Percentiles rank a stretch among this genome's conserved stretches.
Evolutionary conservation across 2,329 filamentous ascomycete species (phyloP).

Genomic region (Fusarium agapanthi): DNA sequence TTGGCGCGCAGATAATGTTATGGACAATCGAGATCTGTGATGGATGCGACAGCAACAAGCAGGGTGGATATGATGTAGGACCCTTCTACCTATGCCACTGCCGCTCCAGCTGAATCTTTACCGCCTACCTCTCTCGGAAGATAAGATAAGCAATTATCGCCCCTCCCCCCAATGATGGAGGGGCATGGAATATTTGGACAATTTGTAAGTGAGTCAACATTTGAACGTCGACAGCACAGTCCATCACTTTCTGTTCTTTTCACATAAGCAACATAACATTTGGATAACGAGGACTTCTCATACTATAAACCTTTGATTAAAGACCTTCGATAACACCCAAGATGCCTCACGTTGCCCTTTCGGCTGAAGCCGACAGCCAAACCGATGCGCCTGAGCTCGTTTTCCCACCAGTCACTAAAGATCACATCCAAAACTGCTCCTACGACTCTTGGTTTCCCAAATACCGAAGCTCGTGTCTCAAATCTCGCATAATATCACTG

Average conservation of each 20-base stretch:
- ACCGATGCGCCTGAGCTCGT: constrained; percentile 53
- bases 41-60: constrained; percentile 6
- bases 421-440: constrained; percentile 93
- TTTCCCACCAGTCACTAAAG: constrained; percentile 84
- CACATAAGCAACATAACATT: not conserved
- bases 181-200: constrained; percentile 31
- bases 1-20: not conserved
- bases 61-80: constrained; percentile 27
- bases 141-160: constrained; percentile 28
- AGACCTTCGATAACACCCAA: not conserved
- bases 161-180: constrained; percentile 31
- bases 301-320: not conserved
- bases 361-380: constrained; percentile 1
- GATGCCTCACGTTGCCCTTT: constrained; percentile 49
- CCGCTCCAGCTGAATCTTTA: not conserved
- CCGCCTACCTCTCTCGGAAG: constrained; percentile 11
- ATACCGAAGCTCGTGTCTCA: constrained; percentile 84
- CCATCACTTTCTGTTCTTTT: not conserved
- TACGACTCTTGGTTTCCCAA: constrained; percentile 91
- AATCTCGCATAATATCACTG: constrained; percentile 84
- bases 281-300: not conserved
- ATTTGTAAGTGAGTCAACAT: constrained; percentile 39
- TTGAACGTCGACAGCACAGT: not conserved
- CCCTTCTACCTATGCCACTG: constrained; percentile 6
- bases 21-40: not conserved